Percentiles rank a stretch among this genome's conserved stretches.
Evolutionary conservation across 805 yeast species (phyloP).

Genomic region (Wickerhamiella spandovensis): DNA sequence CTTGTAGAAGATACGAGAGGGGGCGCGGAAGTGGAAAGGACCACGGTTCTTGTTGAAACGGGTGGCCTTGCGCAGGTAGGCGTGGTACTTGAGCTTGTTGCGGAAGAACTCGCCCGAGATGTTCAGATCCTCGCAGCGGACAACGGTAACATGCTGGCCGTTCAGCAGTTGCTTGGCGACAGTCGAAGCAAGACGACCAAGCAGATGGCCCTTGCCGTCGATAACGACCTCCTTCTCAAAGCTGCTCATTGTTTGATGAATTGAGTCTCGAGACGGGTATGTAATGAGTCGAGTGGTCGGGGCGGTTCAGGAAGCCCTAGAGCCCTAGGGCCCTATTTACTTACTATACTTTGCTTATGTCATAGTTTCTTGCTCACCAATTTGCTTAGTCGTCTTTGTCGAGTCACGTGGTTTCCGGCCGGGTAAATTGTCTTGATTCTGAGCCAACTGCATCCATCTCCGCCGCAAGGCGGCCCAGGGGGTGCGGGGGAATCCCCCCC

Average conservation of each 20-base stretch:
- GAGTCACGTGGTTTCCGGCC: too few species aligned
- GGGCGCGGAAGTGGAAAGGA: constrained; percentile 99
- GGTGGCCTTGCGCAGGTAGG: constrained; percentile 98
- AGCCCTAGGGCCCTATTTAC: not conserved
- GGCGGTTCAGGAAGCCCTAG: not conserved
- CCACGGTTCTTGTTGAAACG: constrained; percentile 98
- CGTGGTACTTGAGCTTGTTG: constrained; percentile 99
- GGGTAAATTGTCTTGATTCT: too few species aligned
- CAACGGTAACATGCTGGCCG: constrained; percentile 97
- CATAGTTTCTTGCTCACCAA: too few species aligned
- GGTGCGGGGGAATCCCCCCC: too few species aligned
- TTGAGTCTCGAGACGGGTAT: not conserved
- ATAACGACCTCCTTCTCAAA: constrained; percentile 69
- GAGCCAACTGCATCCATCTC: too few species aligned
- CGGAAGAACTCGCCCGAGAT: constrained; percentile 99
- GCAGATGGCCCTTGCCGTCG: constrained; percentile 98
- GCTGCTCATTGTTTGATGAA: constrained; percentile 43
- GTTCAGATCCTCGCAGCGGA: constrained; percentile 94
- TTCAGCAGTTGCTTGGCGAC: constrained; percentile 96
- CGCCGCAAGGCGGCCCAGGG: too few species aligned
- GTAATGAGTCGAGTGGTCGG: not conserved
- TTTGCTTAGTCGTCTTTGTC: too few species aligned
- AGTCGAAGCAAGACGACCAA: constrained; percentile 98
- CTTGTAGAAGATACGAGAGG: constrained; percentile 99
- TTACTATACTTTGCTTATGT: too few species aligned